Conservation (phyloP, 371 early-diverging fungal genomes). For the Mortierella sp. region DNA sequence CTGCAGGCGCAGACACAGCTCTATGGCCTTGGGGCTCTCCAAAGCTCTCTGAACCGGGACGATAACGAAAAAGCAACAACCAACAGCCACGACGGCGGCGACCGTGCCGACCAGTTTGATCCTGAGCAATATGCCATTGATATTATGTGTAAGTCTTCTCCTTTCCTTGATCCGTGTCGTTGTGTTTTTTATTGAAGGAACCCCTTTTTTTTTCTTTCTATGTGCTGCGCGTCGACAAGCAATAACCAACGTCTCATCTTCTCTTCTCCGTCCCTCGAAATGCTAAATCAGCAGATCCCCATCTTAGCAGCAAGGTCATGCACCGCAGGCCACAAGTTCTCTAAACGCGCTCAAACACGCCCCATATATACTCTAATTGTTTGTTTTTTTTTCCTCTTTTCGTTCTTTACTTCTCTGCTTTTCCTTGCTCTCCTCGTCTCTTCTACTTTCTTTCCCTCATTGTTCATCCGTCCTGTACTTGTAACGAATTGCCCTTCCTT, state of each 20-base stretch:
- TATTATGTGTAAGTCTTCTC: background rate
- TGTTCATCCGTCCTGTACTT: background rate
- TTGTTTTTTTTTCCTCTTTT: background rate
- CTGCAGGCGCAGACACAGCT: slow-evolving; percentile 33
- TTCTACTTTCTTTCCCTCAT: background rate
- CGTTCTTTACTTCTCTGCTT: background rate
- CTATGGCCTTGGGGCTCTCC: slow-evolving; percentile 25
- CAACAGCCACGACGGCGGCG: background rate
- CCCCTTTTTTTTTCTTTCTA: background rate
- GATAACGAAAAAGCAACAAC: background rate
- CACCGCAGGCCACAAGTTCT: background rate
- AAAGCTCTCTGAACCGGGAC: slow-evolving; percentile 12
- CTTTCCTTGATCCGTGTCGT: background rate
- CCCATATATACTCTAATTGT: too few relatives aligned
- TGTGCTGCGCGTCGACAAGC: background rate
- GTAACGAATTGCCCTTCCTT: background rate
- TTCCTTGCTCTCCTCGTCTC: background rate
- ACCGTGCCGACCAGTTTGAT: background rate
- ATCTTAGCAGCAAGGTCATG: background rate
- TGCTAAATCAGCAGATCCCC: slow-evolving; percentile 1
- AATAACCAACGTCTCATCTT: background rate
- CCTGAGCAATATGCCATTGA: background rate
- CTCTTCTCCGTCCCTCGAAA: too few relatives aligned
- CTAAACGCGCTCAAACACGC: background rate
- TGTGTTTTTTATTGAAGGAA: background rate